These are phyloP conservation scores for Spergularia bocconei DNA, from an alignment of 148 eudicot genomes.

Conservation along the genomic window DNA sequence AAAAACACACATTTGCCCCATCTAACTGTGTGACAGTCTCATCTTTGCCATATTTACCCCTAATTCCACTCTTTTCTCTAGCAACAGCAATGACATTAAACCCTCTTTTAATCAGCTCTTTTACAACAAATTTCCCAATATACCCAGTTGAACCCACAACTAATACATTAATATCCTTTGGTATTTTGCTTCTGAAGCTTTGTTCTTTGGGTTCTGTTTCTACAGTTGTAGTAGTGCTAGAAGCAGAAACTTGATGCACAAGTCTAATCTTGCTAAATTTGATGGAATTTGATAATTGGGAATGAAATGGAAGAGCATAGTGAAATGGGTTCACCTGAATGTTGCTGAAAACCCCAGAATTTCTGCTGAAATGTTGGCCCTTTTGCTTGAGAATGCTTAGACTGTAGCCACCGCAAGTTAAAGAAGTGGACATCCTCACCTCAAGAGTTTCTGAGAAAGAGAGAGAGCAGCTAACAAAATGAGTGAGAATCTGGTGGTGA, in stretches of 20 bases:
- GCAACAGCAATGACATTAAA: constrained; percentile 88
- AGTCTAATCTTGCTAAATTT: constrained; percentile 26
- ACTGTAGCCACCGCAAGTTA: constrained; percentile 33
- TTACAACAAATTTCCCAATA: constrained; percentile 84
- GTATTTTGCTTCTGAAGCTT: constrained; percentile 55
- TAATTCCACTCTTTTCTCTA: constrained; percentile 80
- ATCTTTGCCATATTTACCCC: constrained; percentile 59
- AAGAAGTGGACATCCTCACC: constrained; percentile 45
- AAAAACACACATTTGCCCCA: constrained; percentile 84
- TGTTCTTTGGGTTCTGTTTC: constrained; percentile 37
- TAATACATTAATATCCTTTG: constrained; percentile 71
- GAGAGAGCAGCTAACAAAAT: not conserved
- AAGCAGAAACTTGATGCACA: constrained; percentile 36
- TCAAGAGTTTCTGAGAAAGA: not conserved
- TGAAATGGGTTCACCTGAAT: constrained; percentile 55
- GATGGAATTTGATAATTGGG: constrained; percentile 26
- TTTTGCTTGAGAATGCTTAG: constrained; percentile 33
- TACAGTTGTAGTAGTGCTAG: constrained; percentile 27
- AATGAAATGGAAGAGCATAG: constrained; percentile 26
- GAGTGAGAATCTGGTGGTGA: constrained; percentile 1
- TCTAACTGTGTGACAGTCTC: constrained; percentile 56
- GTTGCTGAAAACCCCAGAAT: constrained; percentile 29
- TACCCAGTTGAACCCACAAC: constrained; percentile 97
- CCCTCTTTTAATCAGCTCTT: constrained; percentile 72
- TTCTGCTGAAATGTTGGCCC: constrained; percentile 26